A percentile compares a stretch with the other conserved stretches of the same genome.
phyloP scores from a whole-genome alignment of 208 protist genomes.

The Trypanosoma platydactyli region DNA sequence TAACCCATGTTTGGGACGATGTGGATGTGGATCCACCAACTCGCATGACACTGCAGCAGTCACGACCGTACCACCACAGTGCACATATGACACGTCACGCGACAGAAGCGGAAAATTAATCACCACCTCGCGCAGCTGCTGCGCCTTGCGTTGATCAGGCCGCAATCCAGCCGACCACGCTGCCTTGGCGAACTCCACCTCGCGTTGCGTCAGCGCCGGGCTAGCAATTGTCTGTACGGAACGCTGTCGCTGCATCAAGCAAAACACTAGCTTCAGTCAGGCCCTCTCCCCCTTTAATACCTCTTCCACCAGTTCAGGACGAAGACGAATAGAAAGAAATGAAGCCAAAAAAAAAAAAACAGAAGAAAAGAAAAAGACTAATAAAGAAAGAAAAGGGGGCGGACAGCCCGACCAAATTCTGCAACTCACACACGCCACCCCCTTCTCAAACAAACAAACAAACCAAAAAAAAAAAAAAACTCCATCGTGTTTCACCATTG shows the following conservation, averaged over 20 bases:
- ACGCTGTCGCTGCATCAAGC: conserved; percentile 3
- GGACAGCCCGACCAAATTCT: neutral
- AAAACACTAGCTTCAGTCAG: neutral
- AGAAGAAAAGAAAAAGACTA: conserved; percentile 2
- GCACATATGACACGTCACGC: conserved; percentile 78
- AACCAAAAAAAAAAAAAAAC: neutral
- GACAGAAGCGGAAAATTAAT: conserved; percentile 75
- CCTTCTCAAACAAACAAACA: neutral
- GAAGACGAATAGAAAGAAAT: neutral
- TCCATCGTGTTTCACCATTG: neutral
- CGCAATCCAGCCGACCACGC: conserved; percentile 75
- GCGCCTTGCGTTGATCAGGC: conserved; percentile 65
- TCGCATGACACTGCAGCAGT: conserved; percentile 78
- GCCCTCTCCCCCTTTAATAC: neutral
- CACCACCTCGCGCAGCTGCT: conserved; percentile 69
- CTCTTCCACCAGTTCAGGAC: neutral
- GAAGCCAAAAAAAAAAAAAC: conserved; percentile 1
- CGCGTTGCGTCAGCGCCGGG: conserved; percentile 51
- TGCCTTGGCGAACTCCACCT: conserved; percentile 59
- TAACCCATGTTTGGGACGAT: conserved; percentile 95
- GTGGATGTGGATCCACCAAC: conserved; percentile 93
- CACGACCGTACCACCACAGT: conserved; percentile 88
- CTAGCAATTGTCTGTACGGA: conserved; percentile 18
- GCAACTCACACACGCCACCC: too few species aligned
- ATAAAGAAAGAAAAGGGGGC: neutral